A percentile compares a stretch with the other conserved stretches of the same genome.
Conservation (phyloP, 2,329 filamentous ascomycete species). For the Colletotrichum sp. region DNA sequence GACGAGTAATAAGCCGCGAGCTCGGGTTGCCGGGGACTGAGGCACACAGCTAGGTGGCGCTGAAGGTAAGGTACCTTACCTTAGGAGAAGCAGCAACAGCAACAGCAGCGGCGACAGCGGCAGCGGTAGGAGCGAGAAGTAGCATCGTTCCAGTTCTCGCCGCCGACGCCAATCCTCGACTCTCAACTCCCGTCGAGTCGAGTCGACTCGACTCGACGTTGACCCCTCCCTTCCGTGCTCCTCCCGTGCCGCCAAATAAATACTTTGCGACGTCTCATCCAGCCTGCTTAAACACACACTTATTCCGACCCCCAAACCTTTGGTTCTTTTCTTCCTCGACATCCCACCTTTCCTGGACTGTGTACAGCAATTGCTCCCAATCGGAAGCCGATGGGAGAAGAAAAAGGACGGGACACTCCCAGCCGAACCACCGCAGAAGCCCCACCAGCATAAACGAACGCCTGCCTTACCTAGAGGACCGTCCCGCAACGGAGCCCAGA, state of each 20-base stretch:
- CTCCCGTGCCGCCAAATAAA: conserved; percentile 8
- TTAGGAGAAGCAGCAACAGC: neutral
- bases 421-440: neutral
- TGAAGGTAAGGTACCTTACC: neutral
- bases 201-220: neutral
- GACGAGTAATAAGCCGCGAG: neutral
- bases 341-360: neutral
- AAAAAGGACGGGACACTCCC: neutral
- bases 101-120: neutral
- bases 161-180: neutral
- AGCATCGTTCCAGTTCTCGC: neutral
- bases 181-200: neutral
- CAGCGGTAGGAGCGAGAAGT: neutral
- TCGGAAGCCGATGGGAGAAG: neutral
- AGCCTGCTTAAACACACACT: conserved; percentile 10
- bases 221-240: neutral
- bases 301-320: neutral
- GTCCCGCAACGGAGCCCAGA: conserved; percentile 15
- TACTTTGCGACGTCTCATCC: conserved; percentile 14
- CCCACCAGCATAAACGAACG: conserved; percentile 7
- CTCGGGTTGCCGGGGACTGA: neutral
- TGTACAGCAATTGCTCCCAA: neutral
- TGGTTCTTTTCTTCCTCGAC: neutral
- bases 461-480: neutral
- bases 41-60: neutral